Evolutionary conservation across 140 eudicot genomes (phyloP).

Genomic region (Erigeron philadelphicus): DNA sequence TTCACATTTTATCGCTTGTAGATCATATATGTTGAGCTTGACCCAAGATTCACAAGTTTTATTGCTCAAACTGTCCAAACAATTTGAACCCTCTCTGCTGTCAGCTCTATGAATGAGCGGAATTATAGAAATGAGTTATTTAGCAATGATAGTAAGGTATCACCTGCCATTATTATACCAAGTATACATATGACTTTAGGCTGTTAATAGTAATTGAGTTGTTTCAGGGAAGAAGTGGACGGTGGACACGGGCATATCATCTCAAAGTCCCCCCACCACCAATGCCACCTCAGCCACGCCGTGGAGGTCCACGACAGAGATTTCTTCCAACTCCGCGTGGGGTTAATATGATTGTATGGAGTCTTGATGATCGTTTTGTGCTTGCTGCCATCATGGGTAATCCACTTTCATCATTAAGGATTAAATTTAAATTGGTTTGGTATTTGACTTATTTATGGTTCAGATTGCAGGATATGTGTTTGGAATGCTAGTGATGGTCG

Average conservation of each 20-base stretch:
- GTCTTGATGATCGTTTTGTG: slow-evolving; percentile 96
- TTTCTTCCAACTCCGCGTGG: slow-evolving; percentile 99
- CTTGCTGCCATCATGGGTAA: slow-evolving; percentile 99
- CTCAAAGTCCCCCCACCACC: slow-evolving; percentile 99
- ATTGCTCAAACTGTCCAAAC: too few relatives aligned
- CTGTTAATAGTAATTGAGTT: slow-evolving; percentile 7
- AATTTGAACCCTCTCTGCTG: too few relatives aligned
- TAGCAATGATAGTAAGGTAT: too few relatives aligned
- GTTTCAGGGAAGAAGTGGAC: slow-evolving; percentile 76
- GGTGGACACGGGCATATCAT: slow-evolving; percentile 88
- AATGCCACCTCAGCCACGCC: slow-evolving; percentile 94
- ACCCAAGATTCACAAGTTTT: too few relatives aligned
- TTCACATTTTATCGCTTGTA: neutral
- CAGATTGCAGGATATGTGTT: slow-evolving; percentile 99
- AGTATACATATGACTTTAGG: neutral
- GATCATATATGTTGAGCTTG: neutral
- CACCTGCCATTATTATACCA: too few relatives aligned
- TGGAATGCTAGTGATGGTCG: slow-evolving; percentile 99
- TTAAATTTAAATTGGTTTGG: slow-evolving; percentile 2
- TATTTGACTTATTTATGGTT: slow-evolving; percentile 15
- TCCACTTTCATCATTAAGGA: slow-evolving; percentile 20
- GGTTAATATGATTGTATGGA: slow-evolving; percentile 99
- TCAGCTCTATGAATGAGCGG: too few relatives aligned
- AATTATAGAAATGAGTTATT: too few relatives aligned
- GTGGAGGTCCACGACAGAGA: slow-evolving; percentile 99